Evolutionary conservation across 2,329 filamentous ascomycete species (phyloP).

Genomic region (Fusarium cyanostomum): DNA sequence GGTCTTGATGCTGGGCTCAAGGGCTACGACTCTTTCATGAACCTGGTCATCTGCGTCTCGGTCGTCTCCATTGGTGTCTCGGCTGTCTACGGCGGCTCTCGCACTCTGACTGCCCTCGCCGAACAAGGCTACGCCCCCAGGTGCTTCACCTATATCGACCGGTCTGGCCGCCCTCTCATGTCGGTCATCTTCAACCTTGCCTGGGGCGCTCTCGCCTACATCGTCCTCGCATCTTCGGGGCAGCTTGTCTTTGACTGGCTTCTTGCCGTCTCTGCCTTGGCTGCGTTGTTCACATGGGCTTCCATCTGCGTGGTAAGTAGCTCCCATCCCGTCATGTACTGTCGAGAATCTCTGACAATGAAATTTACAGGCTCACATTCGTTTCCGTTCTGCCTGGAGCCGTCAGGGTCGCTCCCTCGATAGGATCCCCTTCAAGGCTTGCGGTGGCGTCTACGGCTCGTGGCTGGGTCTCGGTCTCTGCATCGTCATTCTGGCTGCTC

Average conservation of each 20-base stretch:
- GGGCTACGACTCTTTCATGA: constrained; percentile 62
- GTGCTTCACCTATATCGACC: constrained; percentile 63
- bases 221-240: constrained; percentile 58
- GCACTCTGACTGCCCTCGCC: constrained; percentile 64
- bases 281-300: constrained; percentile 72
- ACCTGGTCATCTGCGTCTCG: constrained; percentile 62
- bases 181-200: constrained; percentile 57
- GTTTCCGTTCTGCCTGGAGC: constrained; percentile 71
- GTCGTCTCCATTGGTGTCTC: constrained; percentile 65
- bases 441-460: constrained; percentile 69
- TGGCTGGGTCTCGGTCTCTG: constrained; percentile 69
- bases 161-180: constrained; percentile 60
- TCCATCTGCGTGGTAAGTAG: constrained; percentile 65
- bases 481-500: constrained; percentile 61
- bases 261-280: constrained; percentile 69
- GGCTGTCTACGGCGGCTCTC: constrained; percentile 63
- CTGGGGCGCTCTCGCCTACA: constrained; percentile 59
- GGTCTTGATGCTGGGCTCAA: constrained; percentile 58
- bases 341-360: not conserved
- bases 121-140: constrained; percentile 66
- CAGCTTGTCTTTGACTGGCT: constrained; percentile 70
- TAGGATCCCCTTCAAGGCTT: constrained; percentile 71
- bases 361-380: constrained; percentile 58
- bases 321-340: accelerated
- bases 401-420: constrained; percentile 66